phyloP scores from a whole-genome alignment of 1,139 yeast species.

The Arxiozyma heterogenica region DNA sequence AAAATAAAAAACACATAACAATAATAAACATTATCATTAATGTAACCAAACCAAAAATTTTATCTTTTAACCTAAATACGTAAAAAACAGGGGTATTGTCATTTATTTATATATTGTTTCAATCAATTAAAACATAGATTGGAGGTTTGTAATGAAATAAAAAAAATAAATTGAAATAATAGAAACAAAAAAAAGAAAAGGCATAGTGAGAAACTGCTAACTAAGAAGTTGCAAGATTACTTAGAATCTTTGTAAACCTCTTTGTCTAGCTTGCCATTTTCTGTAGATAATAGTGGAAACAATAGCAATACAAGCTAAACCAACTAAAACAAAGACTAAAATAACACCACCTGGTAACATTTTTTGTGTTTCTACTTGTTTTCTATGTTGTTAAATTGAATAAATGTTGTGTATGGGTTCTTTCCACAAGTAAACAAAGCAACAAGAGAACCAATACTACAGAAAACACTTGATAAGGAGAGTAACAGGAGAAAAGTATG shows the following conservation, averaged over 20 bases:
- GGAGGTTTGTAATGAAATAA: not conserved
- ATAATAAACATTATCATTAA: not conserved
- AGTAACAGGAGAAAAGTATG: not conserved
- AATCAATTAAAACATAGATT: too few species aligned
- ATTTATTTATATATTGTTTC: not conserved
- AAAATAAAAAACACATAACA: not conserved
- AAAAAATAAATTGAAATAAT: not conserved
- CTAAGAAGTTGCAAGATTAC: not conserved
- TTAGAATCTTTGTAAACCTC: slow-evolving; percentile 36
- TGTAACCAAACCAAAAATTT: not conserved
- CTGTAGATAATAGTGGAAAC: slow-evolving; percentile 28
- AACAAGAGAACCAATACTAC: not conserved
- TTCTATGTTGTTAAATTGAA: not conserved
- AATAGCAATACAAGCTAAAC: slow-evolving; percentile 37
- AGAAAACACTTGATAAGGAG: not conserved
- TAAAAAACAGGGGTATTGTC: not conserved
- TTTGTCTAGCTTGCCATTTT: slow-evolving; percentile 32
- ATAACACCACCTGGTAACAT: slow-evolving; percentile 49
- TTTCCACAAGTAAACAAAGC: not conserved
- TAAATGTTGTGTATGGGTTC: not conserved
- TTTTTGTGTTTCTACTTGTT: slow-evolving; percentile 8
- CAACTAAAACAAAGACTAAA: slow-evolving; percentile 41
- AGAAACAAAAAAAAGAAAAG: not conserved
- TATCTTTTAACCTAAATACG: not conserved
- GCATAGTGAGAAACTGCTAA: not conserved